These are phyloP conservation scores for Pseudotulostoma volvatum DNA, from an alignment of 495 filamentous ascomycete species.

Conservation along the genomic window DNA sequence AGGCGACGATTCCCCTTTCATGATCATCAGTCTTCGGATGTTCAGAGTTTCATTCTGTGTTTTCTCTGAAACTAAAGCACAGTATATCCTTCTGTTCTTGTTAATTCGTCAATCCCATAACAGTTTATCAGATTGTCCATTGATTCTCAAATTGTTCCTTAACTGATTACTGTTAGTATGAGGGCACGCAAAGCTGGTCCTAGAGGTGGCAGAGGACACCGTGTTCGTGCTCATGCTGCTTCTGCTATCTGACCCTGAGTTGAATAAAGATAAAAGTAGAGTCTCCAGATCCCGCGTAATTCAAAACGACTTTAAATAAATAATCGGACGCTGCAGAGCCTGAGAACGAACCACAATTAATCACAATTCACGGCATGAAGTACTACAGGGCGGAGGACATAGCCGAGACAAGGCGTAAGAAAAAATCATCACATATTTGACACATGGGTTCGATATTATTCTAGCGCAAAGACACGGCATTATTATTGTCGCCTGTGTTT, in stretches of 20 bases:
- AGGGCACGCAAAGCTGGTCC: neutral
- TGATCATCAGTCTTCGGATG: neutral
- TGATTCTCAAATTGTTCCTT: too few species aligned
- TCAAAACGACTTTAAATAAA: neutral
- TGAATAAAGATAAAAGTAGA: neutral
- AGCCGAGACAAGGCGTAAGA: neutral
- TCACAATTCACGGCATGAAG: neutral
- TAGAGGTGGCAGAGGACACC: neutral
- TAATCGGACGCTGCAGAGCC: neutral
- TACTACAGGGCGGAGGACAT: neutral
- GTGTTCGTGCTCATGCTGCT: neutral
- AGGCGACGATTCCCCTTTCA: neutral
- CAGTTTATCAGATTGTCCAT: too few species aligned
- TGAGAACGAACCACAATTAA: neutral
- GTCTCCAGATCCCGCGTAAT: too few species aligned
- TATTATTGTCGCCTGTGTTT: neutral
- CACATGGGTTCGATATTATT: neutral
- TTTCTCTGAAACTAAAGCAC: neutral
- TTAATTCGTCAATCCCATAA: neutral
- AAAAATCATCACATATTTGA: neutral
- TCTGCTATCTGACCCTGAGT: neutral
- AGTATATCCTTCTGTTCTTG: neutral
- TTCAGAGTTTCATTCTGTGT: neutral
- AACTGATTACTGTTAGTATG: neutral
- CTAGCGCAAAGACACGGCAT: neutral